These are phyloP conservation scores for Citrus unshiu DNA, from an alignment of 345 rosid genomes.

Conservation along the genomic window DNA sequence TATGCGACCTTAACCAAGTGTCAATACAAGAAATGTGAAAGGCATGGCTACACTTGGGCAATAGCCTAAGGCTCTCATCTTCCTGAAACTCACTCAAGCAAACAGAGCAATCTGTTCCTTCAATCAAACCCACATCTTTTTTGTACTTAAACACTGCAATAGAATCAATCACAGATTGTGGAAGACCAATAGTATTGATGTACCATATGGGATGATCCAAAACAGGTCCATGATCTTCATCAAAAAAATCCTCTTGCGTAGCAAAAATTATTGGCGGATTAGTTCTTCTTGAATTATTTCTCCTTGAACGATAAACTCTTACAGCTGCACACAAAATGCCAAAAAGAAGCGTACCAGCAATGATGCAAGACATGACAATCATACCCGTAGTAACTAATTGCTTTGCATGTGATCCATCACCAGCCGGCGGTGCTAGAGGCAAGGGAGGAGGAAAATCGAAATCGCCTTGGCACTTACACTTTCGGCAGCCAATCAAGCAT, in stretches of 20 bases:
- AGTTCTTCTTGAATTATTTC: slow-evolving; percentile 16
- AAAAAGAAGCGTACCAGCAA: slow-evolving; percentile 25
- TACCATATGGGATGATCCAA: slow-evolving; percentile 59
- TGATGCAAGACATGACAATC: slow-evolving; percentile 1
- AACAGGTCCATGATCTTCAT: slow-evolving; percentile 31
- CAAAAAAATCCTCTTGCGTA: slow-evolving; percentile 25
- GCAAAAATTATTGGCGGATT: slow-evolving; percentile 21
- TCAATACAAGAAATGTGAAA: slow-evolving; percentile 80
- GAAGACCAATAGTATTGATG: slow-evolving; percentile 58
- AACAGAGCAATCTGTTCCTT: slow-evolving; percentile 83
- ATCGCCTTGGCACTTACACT: not conserved
- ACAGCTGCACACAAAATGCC: slow-evolving; percentile 7
- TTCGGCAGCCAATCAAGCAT: not conserved
- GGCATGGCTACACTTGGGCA: slow-evolving; percentile 83
- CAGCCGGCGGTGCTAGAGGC: not conserved
- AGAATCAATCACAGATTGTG: slow-evolving; percentile 53
- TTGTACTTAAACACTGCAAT: slow-evolving; percentile 51
- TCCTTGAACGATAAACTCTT: slow-evolving; percentile 15
- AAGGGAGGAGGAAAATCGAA: no score
- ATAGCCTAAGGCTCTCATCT: slow-evolving; percentile 54
- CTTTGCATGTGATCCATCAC: not conserved
- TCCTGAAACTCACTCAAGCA: slow-evolving; percentile 75
- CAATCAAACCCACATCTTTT: slow-evolving; percentile 44
- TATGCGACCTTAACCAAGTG: slow-evolving; percentile 76
- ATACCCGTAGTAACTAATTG: not conserved